Percentiles rank a stretch among this genome's conserved stretches.
phyloP scores from a whole-genome alignment of 306 rosid genomes.

The Vigna unguiculata region DNA sequence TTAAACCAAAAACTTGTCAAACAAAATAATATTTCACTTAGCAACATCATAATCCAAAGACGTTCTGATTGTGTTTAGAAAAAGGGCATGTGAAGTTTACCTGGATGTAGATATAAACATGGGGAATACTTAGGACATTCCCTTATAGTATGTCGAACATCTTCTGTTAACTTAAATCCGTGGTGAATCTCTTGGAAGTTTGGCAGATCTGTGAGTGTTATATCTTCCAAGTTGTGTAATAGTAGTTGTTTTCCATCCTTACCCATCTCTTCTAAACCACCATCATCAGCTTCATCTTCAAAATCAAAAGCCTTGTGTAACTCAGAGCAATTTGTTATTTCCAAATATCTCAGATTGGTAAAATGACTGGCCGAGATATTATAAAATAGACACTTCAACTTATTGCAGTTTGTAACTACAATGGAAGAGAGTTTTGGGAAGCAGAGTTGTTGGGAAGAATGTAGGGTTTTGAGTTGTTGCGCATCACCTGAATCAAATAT shows the following conservation, averaged over 20 bases:
- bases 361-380: not conserved
- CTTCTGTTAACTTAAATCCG: not conserved
- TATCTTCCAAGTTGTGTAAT: not conserved
- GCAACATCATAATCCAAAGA: no score
- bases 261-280: not conserved
- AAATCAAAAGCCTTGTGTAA: not conserved
- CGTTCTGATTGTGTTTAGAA: no score
- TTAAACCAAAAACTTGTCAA: no score
- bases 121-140: not conserved
- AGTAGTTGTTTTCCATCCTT: not conserved
- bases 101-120: not conserved
- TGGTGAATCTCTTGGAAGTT: constrained; percentile 7
- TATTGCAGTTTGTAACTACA: not conserved
- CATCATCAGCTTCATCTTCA: not conserved
- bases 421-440: fast-evolving
- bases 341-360: fast-evolving
- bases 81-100: no score
- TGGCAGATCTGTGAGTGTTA: not conserved
- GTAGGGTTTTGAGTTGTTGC: not conserved
- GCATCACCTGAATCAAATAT: not conserved
- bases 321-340: not conserved
- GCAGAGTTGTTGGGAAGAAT: no score
- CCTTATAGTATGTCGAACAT: not conserved
- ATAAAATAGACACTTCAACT: not conserved
- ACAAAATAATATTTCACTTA: no score